phyloP scores from a whole-genome alignment of 2,329 filamentous ascomycete genomes.

The Calonectria crousiana region DNA sequence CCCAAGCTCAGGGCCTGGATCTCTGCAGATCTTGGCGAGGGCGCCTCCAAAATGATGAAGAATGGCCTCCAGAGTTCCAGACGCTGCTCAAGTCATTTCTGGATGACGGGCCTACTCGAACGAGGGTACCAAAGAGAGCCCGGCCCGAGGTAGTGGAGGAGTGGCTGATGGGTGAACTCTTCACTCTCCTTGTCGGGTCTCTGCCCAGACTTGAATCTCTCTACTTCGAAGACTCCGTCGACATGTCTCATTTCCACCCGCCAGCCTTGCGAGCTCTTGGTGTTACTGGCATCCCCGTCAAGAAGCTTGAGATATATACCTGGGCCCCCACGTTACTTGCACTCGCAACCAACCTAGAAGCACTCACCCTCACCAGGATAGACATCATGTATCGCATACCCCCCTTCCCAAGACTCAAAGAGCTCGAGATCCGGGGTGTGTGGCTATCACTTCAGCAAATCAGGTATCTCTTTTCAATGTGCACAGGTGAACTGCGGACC shows the following conservation, averaged over 20 bases:
- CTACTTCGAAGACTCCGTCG: neutral
- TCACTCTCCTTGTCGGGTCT: neutral
- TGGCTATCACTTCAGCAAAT: neutral
- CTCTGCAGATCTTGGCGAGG: neutral
- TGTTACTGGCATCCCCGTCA: neutral
- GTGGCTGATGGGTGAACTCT: neutral
- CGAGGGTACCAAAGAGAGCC: neutral
- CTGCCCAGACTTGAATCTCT: conserved; percentile 1
- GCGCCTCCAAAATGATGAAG: neutral
- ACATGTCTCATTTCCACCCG: neutral
- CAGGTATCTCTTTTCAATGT: neutral
- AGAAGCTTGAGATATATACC: neutral
- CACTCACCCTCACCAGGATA: neutral
- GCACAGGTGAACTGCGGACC: neutral
- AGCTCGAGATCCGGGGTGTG: neutral
- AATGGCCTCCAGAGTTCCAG: conserved; percentile 4
- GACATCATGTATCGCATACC: neutral
- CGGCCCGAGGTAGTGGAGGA: neutral
- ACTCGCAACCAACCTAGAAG: neutral
- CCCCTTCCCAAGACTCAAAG: neutral
- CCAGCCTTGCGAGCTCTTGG: neutral
- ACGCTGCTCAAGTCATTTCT: neutral
- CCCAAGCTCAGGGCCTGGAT: neutral
- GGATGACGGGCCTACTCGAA: neutral
- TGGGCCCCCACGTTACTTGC: neutral